Conservation (phyloP, 192 early-diverging fungal species). For the Rhizoclosmatium globosum region DNA sequence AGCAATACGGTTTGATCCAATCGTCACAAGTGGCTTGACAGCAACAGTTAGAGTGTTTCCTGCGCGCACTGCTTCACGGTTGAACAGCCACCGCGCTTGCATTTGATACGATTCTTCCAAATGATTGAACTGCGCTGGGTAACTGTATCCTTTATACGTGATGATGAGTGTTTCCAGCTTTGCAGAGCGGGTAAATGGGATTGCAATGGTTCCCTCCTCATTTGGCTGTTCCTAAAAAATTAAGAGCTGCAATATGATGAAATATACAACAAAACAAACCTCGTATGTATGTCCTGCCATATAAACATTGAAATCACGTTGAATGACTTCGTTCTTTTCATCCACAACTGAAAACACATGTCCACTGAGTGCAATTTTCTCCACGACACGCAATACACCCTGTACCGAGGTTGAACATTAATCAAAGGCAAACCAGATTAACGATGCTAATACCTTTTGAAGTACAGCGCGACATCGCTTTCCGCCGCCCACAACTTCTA, state of each 20-base stretch:
- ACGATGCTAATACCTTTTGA: not conserved
- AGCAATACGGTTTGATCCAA: not conserved
- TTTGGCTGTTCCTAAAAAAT: conserved; percentile 13
- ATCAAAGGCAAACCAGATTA: not conserved
- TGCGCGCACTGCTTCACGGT: conserved; percentile 21
- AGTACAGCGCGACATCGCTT: conserved; percentile 26
- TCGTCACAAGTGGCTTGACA: conserved; percentile 1
- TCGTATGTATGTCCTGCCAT: conserved; percentile 20
- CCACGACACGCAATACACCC: conserved; percentile 8
- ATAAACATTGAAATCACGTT: not conserved
- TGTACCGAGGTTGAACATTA: not conserved
- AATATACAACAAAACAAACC: conserved; percentile 2
- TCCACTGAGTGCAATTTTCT: not conserved
- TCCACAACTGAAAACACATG: conserved; percentile 24
- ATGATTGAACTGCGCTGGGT: conserved; percentile 11
- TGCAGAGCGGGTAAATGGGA: conserved; percentile 11
- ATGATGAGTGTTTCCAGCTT: conserved; percentile 5
- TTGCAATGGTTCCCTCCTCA: not conserved
- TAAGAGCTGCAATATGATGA: not conserved
- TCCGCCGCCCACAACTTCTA: conserved; percentile 21
- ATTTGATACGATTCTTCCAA: not conserved
- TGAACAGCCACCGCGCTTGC: conserved; percentile 9
- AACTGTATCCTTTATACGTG: conserved; percentile 16
- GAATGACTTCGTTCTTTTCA: conserved; percentile 1
- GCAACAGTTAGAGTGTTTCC: conserved; percentile 23